These are phyloP conservation scores for Saccharomycopsis sp. DNA, from an alignment of 805 yeast species.

Conservation along the genomic window DNA sequence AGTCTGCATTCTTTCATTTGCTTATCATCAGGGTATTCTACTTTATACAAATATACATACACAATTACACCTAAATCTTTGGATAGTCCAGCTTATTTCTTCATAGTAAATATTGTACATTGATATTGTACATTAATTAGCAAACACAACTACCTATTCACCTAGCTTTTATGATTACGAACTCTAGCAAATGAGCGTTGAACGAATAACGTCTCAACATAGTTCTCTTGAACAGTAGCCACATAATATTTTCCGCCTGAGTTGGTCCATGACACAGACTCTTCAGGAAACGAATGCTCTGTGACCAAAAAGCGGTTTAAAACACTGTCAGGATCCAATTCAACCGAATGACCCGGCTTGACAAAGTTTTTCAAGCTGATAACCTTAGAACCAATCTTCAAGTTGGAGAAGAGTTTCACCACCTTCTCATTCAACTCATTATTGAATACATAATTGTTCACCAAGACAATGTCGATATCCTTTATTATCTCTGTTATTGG, in stretches of 20 bases:
- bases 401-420: conserved; percentile 53
- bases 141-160: not conserved
- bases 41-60: not conserved
- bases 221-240: conserved; percentile 50
- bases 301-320: conserved; percentile 61
- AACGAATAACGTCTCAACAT: conserved; percentile 30
- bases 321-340: conserved; percentile 46
- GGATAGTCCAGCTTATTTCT: too few relatives aligned
- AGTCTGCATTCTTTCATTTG: not conserved
- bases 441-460: conserved; percentile 81
- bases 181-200: conserved; percentile 23
- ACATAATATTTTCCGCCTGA: conserved; percentile 73
- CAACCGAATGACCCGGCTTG: conserved; percentile 67
- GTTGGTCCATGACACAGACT: conserved; percentile 84
- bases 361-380: conserved; percentile 75
- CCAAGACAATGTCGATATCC: conserved; percentile 63
- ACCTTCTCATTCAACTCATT: conserved; percentile 64
- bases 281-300: conserved; percentile 43
- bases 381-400: conserved; percentile 69
- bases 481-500: conserved; percentile 48
- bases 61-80: too few relatives aligned
- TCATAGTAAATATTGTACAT: too few relatives aligned
- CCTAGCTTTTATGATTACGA: conserved; percentile 18
- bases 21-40: not conserved
- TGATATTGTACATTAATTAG: not conserved